Conservation (phyloP, 75 land plant species). For the Selaginella moellendorffii region DNA sequence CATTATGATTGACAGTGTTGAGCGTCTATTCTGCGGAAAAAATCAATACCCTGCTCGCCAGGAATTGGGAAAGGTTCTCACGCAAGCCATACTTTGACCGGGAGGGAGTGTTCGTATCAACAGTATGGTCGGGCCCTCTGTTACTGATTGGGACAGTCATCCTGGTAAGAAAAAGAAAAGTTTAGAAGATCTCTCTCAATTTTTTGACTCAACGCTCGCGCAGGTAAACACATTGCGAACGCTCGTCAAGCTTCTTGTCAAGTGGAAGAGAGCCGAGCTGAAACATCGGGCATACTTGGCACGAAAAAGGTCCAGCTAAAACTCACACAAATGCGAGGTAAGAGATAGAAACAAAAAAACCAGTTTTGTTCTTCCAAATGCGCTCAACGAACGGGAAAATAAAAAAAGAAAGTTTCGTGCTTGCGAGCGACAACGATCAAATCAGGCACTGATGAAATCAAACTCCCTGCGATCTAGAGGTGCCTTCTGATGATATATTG, state of each 20-base stretch:
- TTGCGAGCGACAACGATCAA: no score
- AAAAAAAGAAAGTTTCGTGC: not conserved
- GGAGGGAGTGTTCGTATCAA: slow-evolving; percentile 59
- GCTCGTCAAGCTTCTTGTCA: slow-evolving; percentile 40
- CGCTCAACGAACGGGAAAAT: not conserved
- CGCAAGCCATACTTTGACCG: slow-evolving; percentile 75
- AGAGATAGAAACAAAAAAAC: no score
- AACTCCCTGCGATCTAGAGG: no score
- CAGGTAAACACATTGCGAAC: slow-evolving; percentile 59
- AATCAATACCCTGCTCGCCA: slow-evolving; percentile 37
- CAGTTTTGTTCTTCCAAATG: not conserved
- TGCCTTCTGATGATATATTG: no score
- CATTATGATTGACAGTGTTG: slow-evolving; percentile 37
- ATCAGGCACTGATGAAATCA: no score
- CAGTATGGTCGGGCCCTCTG: slow-evolving; percentile 84
- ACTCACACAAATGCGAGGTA: no score
- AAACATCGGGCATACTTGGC: slow-evolving; percentile 55
- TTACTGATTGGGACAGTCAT: slow-evolving; percentile 48
- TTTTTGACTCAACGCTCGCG: not conserved
- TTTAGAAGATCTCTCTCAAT: not conserved
- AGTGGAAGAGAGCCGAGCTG: slow-evolving; percentile 85
- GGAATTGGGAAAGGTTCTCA: slow-evolving; percentile 60
- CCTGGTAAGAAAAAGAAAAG: slow-evolving; percentile 42
- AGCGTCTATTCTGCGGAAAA: slow-evolving; percentile 73
- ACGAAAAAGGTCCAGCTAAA: slow-evolving; percentile 21